These are phyloP conservation scores for Microcyclospora tardicrescens DNA, from an alignment of 2,329 filamentous ascomycete species.

Conservation along the genomic window DNA sequence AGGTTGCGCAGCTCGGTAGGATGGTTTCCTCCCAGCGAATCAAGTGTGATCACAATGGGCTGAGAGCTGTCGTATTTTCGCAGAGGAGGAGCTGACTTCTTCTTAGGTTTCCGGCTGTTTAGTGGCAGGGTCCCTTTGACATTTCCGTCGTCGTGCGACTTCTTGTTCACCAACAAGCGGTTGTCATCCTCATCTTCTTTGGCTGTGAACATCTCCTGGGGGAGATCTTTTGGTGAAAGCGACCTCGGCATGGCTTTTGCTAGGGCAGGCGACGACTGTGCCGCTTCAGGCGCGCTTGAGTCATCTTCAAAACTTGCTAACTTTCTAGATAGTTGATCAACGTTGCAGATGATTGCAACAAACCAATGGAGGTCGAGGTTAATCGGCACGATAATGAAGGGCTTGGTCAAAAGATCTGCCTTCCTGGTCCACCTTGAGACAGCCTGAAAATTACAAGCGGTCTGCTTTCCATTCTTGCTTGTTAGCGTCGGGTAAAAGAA, in stretches of 20 bases:
- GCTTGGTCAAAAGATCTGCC: slow-evolving; percentile 70
- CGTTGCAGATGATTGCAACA: slow-evolving; percentile 86
- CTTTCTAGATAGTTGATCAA: slow-evolving; percentile 45
- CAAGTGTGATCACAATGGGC: slow-evolving; percentile 70
- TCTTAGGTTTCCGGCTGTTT: slow-evolving; percentile 8
- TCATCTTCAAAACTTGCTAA: slow-evolving; percentile 4
- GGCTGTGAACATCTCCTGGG: neutral
- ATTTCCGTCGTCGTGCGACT: neutral
- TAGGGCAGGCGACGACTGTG: neutral
- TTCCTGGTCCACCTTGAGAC: slow-evolving; percentile 81
- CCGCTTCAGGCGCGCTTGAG: slow-evolving; percentile 1
- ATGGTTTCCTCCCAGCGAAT: slow-evolving; percentile 63
- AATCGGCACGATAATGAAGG: slow-evolving; percentile 85
- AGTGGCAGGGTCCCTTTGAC: neutral
- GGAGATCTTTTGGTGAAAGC: neutral
- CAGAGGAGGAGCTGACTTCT: slow-evolving; percentile 6
- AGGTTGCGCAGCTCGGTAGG: slow-evolving; percentile 52
- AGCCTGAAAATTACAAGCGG: slow-evolving; percentile 63
- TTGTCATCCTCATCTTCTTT: neutral
- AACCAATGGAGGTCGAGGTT: slow-evolving; percentile 86
- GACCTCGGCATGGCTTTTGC: neutral
- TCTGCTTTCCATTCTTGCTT: slow-evolving; percentile 34
- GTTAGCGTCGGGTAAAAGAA: slow-evolving; percentile 78
- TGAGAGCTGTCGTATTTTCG: slow-evolving; percentile 23
- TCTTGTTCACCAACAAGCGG: neutral